A percentile compares a stretch with the other conserved stretches of the same genome.
These are phyloP conservation scores for Acacia acuminata DNA, from an alignment of 306 rosid species.

Conservation along the genomic window DNA sequence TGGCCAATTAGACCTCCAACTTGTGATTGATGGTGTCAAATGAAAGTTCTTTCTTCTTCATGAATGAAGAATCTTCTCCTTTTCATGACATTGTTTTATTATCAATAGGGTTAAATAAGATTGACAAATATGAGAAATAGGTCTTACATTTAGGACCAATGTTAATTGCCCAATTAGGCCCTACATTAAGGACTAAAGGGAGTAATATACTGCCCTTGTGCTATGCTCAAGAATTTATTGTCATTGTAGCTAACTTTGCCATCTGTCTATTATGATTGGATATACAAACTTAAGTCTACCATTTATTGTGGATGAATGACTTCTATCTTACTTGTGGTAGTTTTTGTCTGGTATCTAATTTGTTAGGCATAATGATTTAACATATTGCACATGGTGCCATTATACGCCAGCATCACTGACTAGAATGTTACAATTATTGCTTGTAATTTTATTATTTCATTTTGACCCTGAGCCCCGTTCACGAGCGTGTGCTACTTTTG, in stretches of 20 bases:
- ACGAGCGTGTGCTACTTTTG: conserved; percentile 41
- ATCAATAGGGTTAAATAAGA: background rate
- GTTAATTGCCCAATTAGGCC: too few species aligned
- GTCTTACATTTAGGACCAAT: too few species aligned
- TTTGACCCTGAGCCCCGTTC: conserved; percentile 26
- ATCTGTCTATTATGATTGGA: background rate
- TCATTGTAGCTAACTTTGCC: background rate
- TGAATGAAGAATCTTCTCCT: background rate
- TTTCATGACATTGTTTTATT: background rate
- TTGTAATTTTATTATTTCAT: background rate
- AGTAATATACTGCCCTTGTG: background rate
- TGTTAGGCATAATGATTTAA: background rate
- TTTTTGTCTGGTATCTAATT: conserved; percentile 11
- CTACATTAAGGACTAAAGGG: too few species aligned
- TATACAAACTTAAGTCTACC: background rate
- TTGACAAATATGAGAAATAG: too few species aligned
- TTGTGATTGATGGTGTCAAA: background rate
- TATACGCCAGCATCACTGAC: background rate
- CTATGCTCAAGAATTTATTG: background rate
- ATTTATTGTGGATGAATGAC: conserved; percentile 18
- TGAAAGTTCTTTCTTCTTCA: background rate
- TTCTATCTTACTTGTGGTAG: conserved; percentile 7
- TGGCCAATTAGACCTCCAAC: background rate
- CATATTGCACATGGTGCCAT: background rate
- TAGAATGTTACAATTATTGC: background rate